Base-by-base conservation (phyloP, 2,329 filamentous ascomycete genomes). In the Aureobasidium sp. region DNA sequence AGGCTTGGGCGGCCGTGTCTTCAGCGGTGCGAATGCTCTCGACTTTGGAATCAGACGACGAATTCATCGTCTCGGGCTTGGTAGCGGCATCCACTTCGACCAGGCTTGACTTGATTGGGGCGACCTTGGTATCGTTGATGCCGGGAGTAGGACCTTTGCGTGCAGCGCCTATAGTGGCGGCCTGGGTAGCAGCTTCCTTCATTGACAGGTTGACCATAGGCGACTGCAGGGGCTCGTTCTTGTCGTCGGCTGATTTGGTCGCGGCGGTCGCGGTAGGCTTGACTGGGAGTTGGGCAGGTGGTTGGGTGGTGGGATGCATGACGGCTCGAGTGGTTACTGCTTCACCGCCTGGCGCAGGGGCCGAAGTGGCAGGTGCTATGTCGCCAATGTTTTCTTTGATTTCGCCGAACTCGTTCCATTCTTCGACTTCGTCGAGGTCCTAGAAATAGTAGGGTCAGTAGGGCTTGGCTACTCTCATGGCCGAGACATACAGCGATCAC, bases 361-460 rank as follows among this genome's bases (percentile, higher is more conserved):
- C 25, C 67, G 68, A 62, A 68, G 67, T 41, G 62, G 62, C 64
- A 6, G 68, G 66, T 15, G 77, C 78, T 73, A 76, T 83, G 80
- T 72, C 76, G 47, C 80, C 81, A 69, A 97, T 85, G 69, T 93
- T 88, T 76, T 93, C 85, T 75, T 91, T 91, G 65, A 99, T 84
- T 77, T 97, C 93, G 76, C 91, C 91, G 76, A 95, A 97, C 75
- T 99, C 94, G 79, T 99, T 99, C 94, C 93, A 97, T 73, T 99
- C 94, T 77, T 99, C 94, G 66, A 97, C 86, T 75, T 97, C 88
- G 66, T 93, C 88, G 55, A 97, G 82, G 73, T 97, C 94, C 92
- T 97, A 67, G 44, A 66, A 17, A 15, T 6, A 22, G 9, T 12
- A 22, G 17, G 9, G 37, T 51, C 17, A 61, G 56, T 5, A 37